Base-by-base conservation (phyloP, 2,329 filamentous ascomycete species). In the Beauveria brongniartii region DNA sequence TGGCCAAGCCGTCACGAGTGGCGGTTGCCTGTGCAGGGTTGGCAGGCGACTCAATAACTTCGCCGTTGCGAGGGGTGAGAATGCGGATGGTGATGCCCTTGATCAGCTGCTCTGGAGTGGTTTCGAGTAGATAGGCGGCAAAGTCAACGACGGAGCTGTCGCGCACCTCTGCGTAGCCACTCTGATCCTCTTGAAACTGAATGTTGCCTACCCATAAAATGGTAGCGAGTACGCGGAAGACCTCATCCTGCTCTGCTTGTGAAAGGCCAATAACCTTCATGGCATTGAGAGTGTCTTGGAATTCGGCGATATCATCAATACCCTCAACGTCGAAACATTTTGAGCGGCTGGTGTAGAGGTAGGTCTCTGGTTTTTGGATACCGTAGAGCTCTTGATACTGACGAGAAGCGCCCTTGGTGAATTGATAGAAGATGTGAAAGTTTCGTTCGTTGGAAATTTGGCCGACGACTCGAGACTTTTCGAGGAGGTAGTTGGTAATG, bases 371-470 rank as follows among this genome's bases (percentile, higher is more conserved):
- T 67, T 89, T 88, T 73, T 97, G 93, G 22, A 99, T 80, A 55
- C 94, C 94, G 71, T 91, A 97, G n/a, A 80, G 86, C 69, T 94
- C 86, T 72, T 91, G 83, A 75, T 97, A 95, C 62, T 88, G 85
- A 67, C 88, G 82, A n/a, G 92, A 89, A 10, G 93, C 93, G 4
- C 90, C 92, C 77, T 97, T 99, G 52, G 94, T 91, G 74, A 97
- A 97, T 74, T 99, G 94, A 77, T 99, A 99, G 74, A 99, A 99
- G 69, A 99, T 97, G 77, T 99, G 94, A 75, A 99, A 99, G 77
- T 96, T 97, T 67, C 94, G 86, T 81, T 99, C 94, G 73, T 97
- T 96, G 62, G 79, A 81, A 67, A 97, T 97, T 78, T 97, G 94
- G 18, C 93, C 92, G 10, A 96, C 92, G 20, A 99, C 94, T 77